These are phyloP conservation scores for Candida maltosa DNA, from an alignment of 805 yeast species.

Conservation along the genomic window DNA sequence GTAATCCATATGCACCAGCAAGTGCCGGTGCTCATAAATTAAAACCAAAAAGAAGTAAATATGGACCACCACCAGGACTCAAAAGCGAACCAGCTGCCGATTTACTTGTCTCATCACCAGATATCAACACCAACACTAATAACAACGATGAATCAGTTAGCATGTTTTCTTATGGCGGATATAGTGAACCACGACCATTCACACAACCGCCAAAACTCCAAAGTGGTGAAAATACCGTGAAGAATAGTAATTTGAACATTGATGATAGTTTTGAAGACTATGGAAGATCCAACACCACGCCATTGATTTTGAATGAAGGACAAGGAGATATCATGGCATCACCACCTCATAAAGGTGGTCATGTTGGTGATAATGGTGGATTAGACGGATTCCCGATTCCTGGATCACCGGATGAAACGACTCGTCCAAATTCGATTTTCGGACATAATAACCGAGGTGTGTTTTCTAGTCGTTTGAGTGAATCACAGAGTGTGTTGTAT, in stretches of 20 bases:
- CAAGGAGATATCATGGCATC: conserved; percentile 2
- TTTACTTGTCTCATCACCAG: conserved; percentile 1
- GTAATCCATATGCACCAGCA: conserved; percentile 40
- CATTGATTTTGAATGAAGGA: conserved; percentile 5
- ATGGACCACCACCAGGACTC: conserved; percentile 19
- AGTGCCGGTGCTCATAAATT: too few relatives aligned
- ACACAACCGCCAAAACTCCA: conserved; percentile 1
- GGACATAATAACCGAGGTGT: conserved; percentile 26
- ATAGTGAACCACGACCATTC: conserved; percentile 2
- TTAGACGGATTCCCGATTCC: conserved; percentile 40
- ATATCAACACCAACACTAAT: conserved; percentile 1
- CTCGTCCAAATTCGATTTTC: conserved; percentile 41
- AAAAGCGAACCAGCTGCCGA: conserved; percentile 2
- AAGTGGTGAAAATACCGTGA: conserved; percentile 5
- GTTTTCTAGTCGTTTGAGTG: conserved; percentile 39
- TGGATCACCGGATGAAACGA: conserved; percentile 43
- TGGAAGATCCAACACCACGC: conserved; percentile 1
- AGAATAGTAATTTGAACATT: conserved; percentile 14
- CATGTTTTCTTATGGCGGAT: conserved; percentile 8
- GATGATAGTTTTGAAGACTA: conserved; percentile 29
- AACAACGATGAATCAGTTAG: conserved; percentile 1
- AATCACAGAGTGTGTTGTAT: conserved; percentile 40
- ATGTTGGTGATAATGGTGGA: conserved; percentile 21
- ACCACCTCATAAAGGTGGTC: too few relatives aligned
- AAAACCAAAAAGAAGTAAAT: conserved; percentile 18